A percentile compares a stretch with the other conserved stretches of the same genome.
These are phyloP conservation scores for Medicago ruthenica DNA, from an alignment of 306 rosid genomes.

Conservation along the genomic window DNA sequence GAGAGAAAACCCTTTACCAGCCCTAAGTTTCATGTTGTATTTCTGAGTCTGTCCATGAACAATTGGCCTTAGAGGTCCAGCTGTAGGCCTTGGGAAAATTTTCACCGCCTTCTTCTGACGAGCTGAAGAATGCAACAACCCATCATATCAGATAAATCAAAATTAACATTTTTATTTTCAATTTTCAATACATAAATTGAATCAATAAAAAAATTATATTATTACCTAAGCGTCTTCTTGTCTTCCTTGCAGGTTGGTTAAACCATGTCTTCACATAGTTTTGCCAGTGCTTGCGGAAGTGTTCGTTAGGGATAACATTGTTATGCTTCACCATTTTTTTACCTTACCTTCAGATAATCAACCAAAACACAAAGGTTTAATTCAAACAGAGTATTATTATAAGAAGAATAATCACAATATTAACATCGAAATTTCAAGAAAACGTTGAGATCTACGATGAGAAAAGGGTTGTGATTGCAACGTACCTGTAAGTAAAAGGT, in stretches of 20 bases:
- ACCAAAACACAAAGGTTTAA: too few species aligned
- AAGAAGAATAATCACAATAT: too few species aligned
- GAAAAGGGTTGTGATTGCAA: too few species aligned
- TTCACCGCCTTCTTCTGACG: conserved; percentile 75
- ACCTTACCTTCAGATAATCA: conserved; percentile 46
- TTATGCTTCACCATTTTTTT: conserved; percentile 70
- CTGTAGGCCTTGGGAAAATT: conserved; percentile 69
- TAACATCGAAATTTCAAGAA: too few species aligned
- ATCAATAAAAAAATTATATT: background rate
- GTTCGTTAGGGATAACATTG: conserved; percentile 70
- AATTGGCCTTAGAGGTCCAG: conserved; percentile 68
- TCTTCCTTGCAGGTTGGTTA: conserved; percentile 72
- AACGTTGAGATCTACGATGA: too few species aligned
- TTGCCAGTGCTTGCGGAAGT: conserved; percentile 79
- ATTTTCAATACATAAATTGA: background rate
- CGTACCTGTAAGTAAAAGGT: too few species aligned
- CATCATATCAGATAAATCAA: too few species aligned
- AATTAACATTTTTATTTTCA: background rate
- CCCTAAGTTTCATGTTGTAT: conserved; percentile 72
- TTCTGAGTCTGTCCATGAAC: conserved; percentile 76
- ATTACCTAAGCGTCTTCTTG: conserved; percentile 66
- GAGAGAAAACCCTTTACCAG: conserved; percentile 71
- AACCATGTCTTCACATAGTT: conserved; percentile 79
- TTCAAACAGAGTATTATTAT: too few species aligned
- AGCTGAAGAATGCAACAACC: conserved; percentile 56